Base-by-base conservation (phyloP, 768 basidiomycete genomes). In the Asterophora parasitica region DNA sequence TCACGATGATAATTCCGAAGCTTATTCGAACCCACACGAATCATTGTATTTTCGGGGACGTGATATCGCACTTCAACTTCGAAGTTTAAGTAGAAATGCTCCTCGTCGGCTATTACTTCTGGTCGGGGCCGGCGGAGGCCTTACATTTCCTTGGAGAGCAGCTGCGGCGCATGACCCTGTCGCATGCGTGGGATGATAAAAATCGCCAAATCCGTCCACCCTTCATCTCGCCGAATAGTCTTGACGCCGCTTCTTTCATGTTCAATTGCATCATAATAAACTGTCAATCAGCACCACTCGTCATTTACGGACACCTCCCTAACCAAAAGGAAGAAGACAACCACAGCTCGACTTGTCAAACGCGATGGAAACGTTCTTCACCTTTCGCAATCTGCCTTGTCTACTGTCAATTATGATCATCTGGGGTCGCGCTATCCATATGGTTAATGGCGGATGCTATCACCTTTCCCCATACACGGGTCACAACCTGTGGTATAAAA, bases 381-480 rank as follows among this genome's bases (percentile, higher is more conserved):
- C 26, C 19, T 16, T 34, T 9, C 34, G 32, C 26, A 12, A 20
- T 17, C 34, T n/a, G 3, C 35, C 12, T 10, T 32, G 27, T 17
- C 38, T 41, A 11, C 40, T 50, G 44, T 35, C 49, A 46, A 42
- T 13, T 13, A 34, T 47, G 45, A n/a, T 32, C 41, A 35, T 37
- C 10, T 38, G 11, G 15, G n/a, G 15, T 20, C 3, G n/a, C 37
- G 36, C 34, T 31, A 12, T 32, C 48, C 47, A 42, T 39, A 49
- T 53, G 51, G 19, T 37, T 19, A 7, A 9, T 20, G 11, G 23
- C 19, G 19, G 39, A 48, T 48, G 26, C 35, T 42, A 35, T 19
- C 31, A 34, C 17, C 16, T 9, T n/a, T 23, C 4, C 16, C 13
- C 31, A 26, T 7, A 13, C 37, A 12, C 32, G 26, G 1, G 27